Evolutionary conservation across 2,329 filamentous ascomycete genomes (phyloP).

Genomic region (Apiospora kogelbergensis): DNA sequence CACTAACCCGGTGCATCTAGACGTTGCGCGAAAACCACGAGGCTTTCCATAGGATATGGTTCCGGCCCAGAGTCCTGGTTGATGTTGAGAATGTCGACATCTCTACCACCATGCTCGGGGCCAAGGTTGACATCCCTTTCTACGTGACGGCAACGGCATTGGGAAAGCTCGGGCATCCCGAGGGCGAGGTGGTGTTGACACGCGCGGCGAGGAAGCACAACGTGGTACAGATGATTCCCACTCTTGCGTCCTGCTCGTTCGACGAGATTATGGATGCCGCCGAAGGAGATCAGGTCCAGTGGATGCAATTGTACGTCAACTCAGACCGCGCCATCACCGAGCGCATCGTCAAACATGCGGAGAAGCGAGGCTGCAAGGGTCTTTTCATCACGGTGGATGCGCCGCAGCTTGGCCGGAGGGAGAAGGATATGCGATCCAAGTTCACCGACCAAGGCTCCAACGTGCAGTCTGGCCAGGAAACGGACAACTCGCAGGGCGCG

Average conservation of each 20-base stretch:
- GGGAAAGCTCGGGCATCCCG: constrained; percentile 89
- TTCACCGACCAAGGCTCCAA: constrained; percentile 81
- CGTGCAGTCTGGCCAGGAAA: constrained; percentile 73
- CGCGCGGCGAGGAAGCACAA: constrained; percentile 81
- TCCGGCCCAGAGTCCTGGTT: constrained; percentile 84
- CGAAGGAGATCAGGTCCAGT: constrained; percentile 80
- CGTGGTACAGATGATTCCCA: constrained; percentile 98
- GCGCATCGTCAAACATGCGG: constrained; percentile 87
- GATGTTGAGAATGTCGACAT: constrained; percentile 87
- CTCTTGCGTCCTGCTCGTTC: constrained; percentile 92
- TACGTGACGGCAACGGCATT: constrained; percentile 96
- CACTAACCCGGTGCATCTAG: constrained; percentile 39
- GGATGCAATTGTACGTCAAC: constrained; percentile 97
- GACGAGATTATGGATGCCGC: constrained; percentile 93
- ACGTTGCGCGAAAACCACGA: constrained; percentile 94
- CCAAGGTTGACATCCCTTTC: constrained; percentile 81
- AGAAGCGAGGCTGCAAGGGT: constrained; percentile 86
- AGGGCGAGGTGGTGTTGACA: constrained; percentile 91
- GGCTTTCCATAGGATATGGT: constrained; percentile 97
- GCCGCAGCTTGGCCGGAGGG: constrained; percentile 87
- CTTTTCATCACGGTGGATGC: constrained; percentile 99
- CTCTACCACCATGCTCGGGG: constrained; percentile 90
- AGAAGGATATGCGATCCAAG: constrained; percentile 97
- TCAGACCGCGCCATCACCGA: constrained; percentile 89
- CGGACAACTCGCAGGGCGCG: constrained; percentile 88